Evolutionary conservation across 1,139 yeast species (phyloP).

Genomic region (Geotrichum citri-aurantii): DNA sequence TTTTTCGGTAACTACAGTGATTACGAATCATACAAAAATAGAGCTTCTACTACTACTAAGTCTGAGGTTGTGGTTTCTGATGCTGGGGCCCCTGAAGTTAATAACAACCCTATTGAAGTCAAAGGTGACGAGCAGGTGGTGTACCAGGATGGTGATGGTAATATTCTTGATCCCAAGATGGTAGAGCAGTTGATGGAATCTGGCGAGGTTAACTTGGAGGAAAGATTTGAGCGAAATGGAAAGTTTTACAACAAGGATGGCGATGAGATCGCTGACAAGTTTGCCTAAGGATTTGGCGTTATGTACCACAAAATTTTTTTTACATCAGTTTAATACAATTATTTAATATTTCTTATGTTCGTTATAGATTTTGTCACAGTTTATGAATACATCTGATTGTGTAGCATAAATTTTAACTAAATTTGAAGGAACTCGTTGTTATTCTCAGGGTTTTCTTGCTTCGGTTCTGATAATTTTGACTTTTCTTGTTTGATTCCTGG

Average conservation of each 20-base stretch:
- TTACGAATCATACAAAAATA: conserved; percentile 24
- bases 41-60: conserved; percentile 1
- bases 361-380: not conserved
- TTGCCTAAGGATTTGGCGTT: conserved; percentile 1
- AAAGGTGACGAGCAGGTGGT: conserved; percentile 3
- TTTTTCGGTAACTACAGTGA: conserved; percentile 40
- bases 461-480: not conserved
- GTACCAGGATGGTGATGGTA: conserved; percentile 14
- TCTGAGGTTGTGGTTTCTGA: not conserved
- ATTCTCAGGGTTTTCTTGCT: not conserved
- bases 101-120: not conserved
- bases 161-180: conserved; percentile 6
- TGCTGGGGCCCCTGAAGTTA: not conserved
- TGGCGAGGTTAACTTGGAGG: conserved; percentile 8
- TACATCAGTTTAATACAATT: not conserved
- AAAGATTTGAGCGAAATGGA: conserved; percentile 6
- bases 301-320: not conserved
- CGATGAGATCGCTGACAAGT: conserved; percentile 14
- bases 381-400: not conserved
- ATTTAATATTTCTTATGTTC: not conserved
- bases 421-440: not conserved
- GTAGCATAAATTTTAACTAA: not conserved
- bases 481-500: not conserved
- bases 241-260: conserved; percentile 14
- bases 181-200: conserved; percentile 4